phyloP scores from a whole-genome alignment of 2,329 filamentous ascomycete species.

The Xylariaceae sp. region DNA sequence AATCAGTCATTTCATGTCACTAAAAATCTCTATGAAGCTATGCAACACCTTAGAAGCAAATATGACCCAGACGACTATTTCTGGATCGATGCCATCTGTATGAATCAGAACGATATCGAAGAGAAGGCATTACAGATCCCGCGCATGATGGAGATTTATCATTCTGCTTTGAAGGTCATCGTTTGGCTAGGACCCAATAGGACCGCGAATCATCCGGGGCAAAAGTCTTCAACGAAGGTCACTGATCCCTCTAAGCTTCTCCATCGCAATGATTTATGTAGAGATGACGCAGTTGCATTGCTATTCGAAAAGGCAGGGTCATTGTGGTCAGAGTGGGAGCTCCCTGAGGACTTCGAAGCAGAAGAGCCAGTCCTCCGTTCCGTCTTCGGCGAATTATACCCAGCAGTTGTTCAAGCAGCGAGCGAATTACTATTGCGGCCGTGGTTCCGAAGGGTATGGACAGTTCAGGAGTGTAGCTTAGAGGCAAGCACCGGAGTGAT shows the following conservation, averaged over 20 bases:
- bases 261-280: not conserved
- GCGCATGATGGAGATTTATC: constrained; percentile 19
- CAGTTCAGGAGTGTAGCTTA: constrained; percentile 20
- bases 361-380: constrained; percentile 7
- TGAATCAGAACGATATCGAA: not conserved
- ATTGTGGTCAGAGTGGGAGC: constrained; percentile 11
- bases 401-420: not conserved
- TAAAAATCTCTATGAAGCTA: constrained; percentile 8
- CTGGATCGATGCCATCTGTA: constrained; percentile 20
- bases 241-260: not conserved
- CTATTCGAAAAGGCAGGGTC: constrained; percentile 16
- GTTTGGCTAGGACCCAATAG: constrained; percentile 20
- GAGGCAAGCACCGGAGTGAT: not conserved
- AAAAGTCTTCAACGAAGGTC: not conserved
- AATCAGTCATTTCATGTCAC: constrained; percentile 9
- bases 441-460: constrained; percentile 24
- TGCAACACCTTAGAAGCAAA: constrained; percentile 5
- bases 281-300: constrained; percentile 5
- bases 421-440: constrained; percentile 6
- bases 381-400: constrained; percentile 5
- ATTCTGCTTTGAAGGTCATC: not conserved
- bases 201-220: not conserved
- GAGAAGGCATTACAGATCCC: constrained; percentile 12
- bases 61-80: constrained; percentile 6
- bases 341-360: not conserved